phyloP scores from a whole-genome alignment of 441 rosid genomes.

The Lepidium campestre region DNA sequence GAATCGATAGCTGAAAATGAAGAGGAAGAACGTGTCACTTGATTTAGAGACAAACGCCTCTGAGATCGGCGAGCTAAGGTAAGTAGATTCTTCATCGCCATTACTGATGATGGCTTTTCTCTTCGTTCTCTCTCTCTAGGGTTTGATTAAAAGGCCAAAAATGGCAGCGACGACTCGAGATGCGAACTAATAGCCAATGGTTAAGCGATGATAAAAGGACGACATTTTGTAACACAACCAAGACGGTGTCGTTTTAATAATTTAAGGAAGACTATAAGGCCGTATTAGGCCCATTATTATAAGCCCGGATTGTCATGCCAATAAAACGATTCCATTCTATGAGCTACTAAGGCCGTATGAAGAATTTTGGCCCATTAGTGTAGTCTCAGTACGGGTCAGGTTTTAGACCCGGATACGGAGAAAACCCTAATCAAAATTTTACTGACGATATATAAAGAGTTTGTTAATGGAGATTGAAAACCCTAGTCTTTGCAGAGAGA shows the following conservation, averaged over 20 bases:
- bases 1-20: constrained; percentile 36
- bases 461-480: background rate
- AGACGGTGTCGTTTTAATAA: background rate
- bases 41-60: constrained; percentile 19
- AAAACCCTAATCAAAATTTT: constrained; percentile 18
- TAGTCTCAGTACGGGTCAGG: constrained; percentile 1
- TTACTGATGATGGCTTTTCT: constrained; percentile 18
- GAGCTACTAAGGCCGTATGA: background rate
- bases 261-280: background rate
- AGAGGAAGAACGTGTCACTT: constrained; percentile 26
- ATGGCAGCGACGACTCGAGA: constrained; percentile 24
- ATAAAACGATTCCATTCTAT: background rate
- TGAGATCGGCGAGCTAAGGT: constrained; percentile 50
- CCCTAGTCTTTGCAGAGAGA: constrained; percentile 15
- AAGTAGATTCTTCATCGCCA: constrained; percentile 66
- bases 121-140: constrained; percentile 20
- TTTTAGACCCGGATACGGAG: background rate
- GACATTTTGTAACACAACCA: background rate
- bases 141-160: constrained; percentile 23
- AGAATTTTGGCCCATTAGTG: background rate
- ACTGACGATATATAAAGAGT: background rate
- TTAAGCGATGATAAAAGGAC: background rate
- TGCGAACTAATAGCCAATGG: constrained; percentile 17
- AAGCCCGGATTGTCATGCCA: background rate
- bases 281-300: background rate